Conservation (phyloP, 495 filamentous ascomycete genomes). For the Neurospora pannonica region DNA sequence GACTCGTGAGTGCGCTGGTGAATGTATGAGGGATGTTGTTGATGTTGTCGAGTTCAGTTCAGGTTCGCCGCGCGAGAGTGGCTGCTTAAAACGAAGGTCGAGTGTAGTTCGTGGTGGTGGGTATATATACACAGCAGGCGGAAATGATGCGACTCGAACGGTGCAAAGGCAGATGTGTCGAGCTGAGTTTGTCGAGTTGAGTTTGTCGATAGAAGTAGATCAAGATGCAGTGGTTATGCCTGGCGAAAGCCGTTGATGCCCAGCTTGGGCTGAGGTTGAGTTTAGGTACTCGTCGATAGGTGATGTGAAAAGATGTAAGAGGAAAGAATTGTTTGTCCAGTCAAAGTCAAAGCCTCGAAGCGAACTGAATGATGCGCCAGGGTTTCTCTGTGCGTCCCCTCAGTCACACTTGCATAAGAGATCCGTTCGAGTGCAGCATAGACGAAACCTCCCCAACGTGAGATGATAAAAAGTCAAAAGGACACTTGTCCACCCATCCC, state of each 20-base stretch:
- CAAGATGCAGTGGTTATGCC: background rate
- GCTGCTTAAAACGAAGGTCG: background rate
- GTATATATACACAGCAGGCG: background rate
- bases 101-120: background rate
- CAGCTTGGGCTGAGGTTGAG: background rate
- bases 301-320: background rate
- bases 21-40: background rate
- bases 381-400: background rate
- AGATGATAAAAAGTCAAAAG: background rate
- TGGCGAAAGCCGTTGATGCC: background rate
- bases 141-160: background rate
- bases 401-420: background rate
- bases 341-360: background rate
- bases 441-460: no score
- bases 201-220: background rate
- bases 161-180: background rate
- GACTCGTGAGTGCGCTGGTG: background rate
- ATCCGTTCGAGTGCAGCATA: background rate
- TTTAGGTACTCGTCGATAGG: background rate
- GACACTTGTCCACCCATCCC: background rate
- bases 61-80: background rate
- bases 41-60: background rate
- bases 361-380: background rate
- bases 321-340: background rate
- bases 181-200: background rate